Percentiles rank a stretch among this genome's conserved stretches.
These are phyloP conservation scores for Stephanodiscus minutulus DNA, from an alignment of 108 stramenopile genomes.

Conservation along the genomic window DNA sequence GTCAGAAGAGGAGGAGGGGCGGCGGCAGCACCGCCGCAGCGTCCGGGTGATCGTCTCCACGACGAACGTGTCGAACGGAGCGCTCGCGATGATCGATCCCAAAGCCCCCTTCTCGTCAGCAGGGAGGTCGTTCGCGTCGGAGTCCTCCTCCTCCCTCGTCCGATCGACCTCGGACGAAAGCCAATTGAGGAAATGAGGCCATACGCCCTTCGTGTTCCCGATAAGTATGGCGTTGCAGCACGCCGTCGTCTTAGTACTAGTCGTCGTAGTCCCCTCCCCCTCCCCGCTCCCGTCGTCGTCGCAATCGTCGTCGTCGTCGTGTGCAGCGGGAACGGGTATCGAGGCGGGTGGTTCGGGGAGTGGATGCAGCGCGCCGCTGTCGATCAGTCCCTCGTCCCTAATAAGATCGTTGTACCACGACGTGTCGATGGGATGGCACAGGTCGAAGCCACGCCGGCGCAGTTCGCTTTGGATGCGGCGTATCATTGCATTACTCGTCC, in stretches of 20 bases:
- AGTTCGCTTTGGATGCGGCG: slow-evolving; percentile 10
- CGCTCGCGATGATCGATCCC: slow-evolving; percentile 5
- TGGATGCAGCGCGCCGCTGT: slow-evolving; percentile 30
- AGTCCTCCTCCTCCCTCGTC: slow-evolving; percentile 9
- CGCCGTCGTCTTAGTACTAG: background rate
- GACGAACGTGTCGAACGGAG: slow-evolving; percentile 44
- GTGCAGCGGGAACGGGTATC: background rate
- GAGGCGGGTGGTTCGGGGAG: slow-evolving; percentile 42
- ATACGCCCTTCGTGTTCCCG: slow-evolving; percentile 52
- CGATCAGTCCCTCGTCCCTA: slow-evolving; percentile 46
- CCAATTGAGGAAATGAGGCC: slow-evolving; percentile 54
- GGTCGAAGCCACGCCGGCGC: slow-evolving; percentile 22
- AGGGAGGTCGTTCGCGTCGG: background rate
- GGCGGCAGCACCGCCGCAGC: background rate
- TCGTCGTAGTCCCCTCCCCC: background rate
- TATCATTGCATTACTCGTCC: no score
- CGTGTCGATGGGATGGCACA: slow-evolving; percentile 52
- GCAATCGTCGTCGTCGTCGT: background rate
- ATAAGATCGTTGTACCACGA: slow-evolving; percentile 52
- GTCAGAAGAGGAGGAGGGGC: no score
- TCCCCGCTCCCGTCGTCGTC: slow-evolving; percentile 4
- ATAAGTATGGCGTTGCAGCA: slow-evolving; percentile 49
- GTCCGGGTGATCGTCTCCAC: slow-evolving; percentile 10
- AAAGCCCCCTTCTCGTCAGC: slow-evolving; percentile 8
- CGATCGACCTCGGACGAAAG: slow-evolving; percentile 23